A percentile compares a stretch with the other conserved stretches of the same genome.
phyloP scores from a whole-genome alignment of 192 early-diverging fungal species.

The Coemansia sp. region DNA sequence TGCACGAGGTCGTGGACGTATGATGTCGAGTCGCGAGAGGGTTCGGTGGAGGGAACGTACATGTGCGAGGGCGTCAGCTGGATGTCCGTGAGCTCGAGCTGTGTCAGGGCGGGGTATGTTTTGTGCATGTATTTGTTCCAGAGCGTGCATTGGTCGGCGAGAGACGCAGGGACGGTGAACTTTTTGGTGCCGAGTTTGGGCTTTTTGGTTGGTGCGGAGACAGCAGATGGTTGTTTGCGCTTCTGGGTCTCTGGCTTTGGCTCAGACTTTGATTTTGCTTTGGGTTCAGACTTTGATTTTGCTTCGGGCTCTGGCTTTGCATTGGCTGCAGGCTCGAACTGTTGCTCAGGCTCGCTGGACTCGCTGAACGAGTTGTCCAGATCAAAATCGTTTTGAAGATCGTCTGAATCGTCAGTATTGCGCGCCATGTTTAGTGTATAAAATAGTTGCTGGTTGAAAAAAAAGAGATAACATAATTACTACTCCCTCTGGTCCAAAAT shows the following conservation, averaged over 20 bases:
- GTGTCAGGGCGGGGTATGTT: slow-evolving; percentile 30
- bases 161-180: slow-evolving; percentile 16
- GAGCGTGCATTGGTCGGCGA: slow-evolving; percentile 23
- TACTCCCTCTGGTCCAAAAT: too few species aligned
- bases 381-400: slow-evolving; percentile 48
- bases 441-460: too few species aligned
- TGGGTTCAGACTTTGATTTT: too few species aligned
- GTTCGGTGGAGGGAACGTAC: slow-evolving; percentile 5
- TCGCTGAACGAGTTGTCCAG: slow-evolving; percentile 30
- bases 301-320: background rate
- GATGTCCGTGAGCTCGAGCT: slow-evolving; percentile 36
- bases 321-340: background rate
- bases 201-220: background rate
- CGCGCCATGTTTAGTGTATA: slow-evolving; percentile 6
- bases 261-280: background rate
- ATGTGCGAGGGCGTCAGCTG: slow-evolving; percentile 25
- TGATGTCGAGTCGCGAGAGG: background rate
- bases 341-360: background rate
- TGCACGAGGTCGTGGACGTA: slow-evolving; percentile 31
- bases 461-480: too few species aligned
- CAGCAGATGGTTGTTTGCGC: background rate
- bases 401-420: slow-evolving; percentile 29
- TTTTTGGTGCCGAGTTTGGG: slow-evolving; percentile 9
- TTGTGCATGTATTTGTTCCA: slow-evolving; percentile 53
- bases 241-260: slow-evolving; percentile 14